Evolutionary conservation across 805 yeast species (phyloP), one percentile per base, ranked within the genome.

Genomic region (Candida peoriensis): DNA sequence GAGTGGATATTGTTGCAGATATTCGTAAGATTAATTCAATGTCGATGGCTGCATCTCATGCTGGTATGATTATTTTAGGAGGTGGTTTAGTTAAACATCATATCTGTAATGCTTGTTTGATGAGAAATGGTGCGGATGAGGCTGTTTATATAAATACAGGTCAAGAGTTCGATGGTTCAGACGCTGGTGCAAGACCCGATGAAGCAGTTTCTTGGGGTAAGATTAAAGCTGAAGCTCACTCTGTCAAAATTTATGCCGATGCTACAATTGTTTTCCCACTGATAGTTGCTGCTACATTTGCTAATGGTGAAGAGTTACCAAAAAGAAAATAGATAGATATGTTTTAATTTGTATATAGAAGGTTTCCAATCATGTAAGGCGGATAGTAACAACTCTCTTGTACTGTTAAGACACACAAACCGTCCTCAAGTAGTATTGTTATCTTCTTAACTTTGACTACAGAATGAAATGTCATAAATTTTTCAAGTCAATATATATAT

Each of bases 131-230:
- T 53, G 98, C 99, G 16, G 99, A 93, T 59, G 87, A 81, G 57
- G 97, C 98, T 6, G 96, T 93, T 14, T 93, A 76, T 63, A 90
- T 93, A 58, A 93, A 93, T 63, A 93, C 99, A 12, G 98, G 96
- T 30, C 97, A 93, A 64, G 99, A 93, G 59, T 93, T 88, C 52
- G 99, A 93, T 57, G 98, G 98, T 30, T 86, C 96, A 17, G 98
- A 93, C 61, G 97, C 98, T 9, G 98, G 98, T 46, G 98, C 98
- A 6, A 77, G 98, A 58, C 97, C 97, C 1, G 98, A 93, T 59
- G 99, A 93, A 65, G 98, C 98, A 19, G 83, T 93, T 34, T 83
- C 95, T 25, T 93, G 99, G 99, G 99, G 99, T 45, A 93, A 93
- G 62, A 93, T 93, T 63, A 89, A 87, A 65, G 83, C 95, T 6